A percentile compares a stretch with the other conserved stretches of the same genome.
Evolutionary conservation across 2,329 filamentous ascomycete genomes (phyloP).

Genomic region (Penicillium rolfsii): DNA sequence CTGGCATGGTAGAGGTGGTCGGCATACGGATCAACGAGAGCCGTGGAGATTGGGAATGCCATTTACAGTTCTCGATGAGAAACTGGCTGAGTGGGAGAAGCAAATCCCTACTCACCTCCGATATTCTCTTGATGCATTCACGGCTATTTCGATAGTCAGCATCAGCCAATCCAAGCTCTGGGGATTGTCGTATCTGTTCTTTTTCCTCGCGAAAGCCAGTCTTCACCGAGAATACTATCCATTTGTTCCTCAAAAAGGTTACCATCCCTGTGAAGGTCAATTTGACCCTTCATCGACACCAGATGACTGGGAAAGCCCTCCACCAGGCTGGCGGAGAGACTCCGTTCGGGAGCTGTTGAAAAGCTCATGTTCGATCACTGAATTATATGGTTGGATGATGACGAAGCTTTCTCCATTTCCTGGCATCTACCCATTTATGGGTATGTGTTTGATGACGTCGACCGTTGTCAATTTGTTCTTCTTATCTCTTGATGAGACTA

Average conservation of each 20-base stretch:
- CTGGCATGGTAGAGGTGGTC: conserved; percentile 8
- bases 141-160: not conserved
- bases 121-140: conserved; percentile 4
- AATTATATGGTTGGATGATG: conserved; percentile 4
- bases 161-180: conserved; percentile 1
- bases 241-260: conserved; percentile 1
- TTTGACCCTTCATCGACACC: not conserved
- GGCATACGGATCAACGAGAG: not conserved
- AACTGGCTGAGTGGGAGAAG: conserved; percentile 1
- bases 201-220: conserved; percentile 5
- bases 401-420: not conserved
- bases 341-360: not conserved
- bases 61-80: not conserved
- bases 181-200: conserved; percentile 3
- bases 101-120: conserved; percentile 1
- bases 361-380: not conserved
- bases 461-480: not conserved
- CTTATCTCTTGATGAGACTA: not conserved
- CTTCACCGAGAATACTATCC: conserved; percentile 8
- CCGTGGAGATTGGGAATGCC: conserved; percentile 6
- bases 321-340: not conserved
- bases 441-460: conserved; percentile 5
- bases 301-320: conserved; percentile 1
- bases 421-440: conserved; percentile 7
- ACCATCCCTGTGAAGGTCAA: not conserved